Base-by-base conservation (phyloP, 345 rosid genomes). In the Camelina laxa region DNA sequence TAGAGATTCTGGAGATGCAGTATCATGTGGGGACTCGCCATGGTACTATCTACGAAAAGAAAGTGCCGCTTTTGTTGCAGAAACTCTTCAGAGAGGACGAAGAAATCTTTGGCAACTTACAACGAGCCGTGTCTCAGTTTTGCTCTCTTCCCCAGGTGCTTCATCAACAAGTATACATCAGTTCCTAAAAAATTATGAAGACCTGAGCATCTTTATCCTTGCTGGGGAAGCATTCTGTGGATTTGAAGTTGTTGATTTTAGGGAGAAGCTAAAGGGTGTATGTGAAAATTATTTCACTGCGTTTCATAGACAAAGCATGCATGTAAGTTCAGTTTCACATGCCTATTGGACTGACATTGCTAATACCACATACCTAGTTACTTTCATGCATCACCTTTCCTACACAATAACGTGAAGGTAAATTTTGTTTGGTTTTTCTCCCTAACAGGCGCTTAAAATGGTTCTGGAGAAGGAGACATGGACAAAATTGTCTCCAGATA, bases 151-250 rank as follows among this genome's bases (percentile, higher is more conserved):
- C 69, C 82, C 90, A 65, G 88, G 89, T 72, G 87, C 79, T 81
- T 79, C 87, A 76, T 89, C 98, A 36, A 89, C 86, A 54, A 96
- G 99, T 86, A 91, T 91, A 78, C 98, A 92, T 77, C 98, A 96
- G 79, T 96, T 91, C 83, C 86, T 96, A 81, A 92, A 89, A 82
- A 89, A 84, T 72, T 91, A 92, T 67, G 98, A 96, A 78, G 99
- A 92, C 77, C 79, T 96, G 74, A 89, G 71, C 82, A 74, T 83
- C 80, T 96, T 96, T 73, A 87, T 92, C 76, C 85, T 96, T 82
- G 91, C 97, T 21, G 99, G 98, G 83, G 98, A 96, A 87, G 93
- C 97, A 49, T 96, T 92, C 78, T 92, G 98, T 79, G 98, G 98
- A 64, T 67, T 86, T 78, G 93, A 91, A 82, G 98, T 93, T 30